Base-by-base conservation (phyloP, 163 green algal genomes). In the Scenedesmus sp. region DNA sequence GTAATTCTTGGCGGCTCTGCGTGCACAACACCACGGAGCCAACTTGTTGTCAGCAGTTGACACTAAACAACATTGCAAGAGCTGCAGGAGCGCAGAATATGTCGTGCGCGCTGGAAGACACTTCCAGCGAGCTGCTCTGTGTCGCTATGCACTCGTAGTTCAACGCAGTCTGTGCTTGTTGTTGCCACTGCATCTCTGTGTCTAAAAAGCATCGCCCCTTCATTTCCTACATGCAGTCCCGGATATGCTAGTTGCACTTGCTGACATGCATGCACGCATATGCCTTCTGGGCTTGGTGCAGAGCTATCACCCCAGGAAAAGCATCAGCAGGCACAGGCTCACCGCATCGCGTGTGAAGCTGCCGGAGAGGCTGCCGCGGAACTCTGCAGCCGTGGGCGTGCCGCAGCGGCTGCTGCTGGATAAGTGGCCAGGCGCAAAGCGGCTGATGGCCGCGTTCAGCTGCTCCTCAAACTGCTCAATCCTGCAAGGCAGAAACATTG, bases 401-500 rank as follows among this genome's bases (percentile, higher is more conserved):
- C 16, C 85, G 73, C 62, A 60, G n/a, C 10, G 13, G 13, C 86
- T 90, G 84, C 26, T 64, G 70, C 18, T n/a, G 9, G 34, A 20
- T 54, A 67, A 7, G 54, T 59, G 34, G 34, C 76, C 76, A 54
- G 73, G 87, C 66, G 87, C 87, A 79, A 91, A 91, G 12, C 87
- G 73, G 55, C 59, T 91, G 87, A 91, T 91, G 73, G 87, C 87
- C 56, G 87, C 87, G 64, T 91, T 91, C 54, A 91, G 73, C 87
- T 91, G 87, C 87, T 91, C 87, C 66, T 91, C 87, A 85, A 91
- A 91, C 73, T 76, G 73, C 74, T 91, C 73, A 23, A 91, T 74
- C 87, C 87, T 91, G 87, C 73, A 62, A n/a, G 23, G 2, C 23
- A 88, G 20, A 34, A 52, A 6, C 54, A 82, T 6, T 18, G 20